These are phyloP conservation scores for Apiospora hydei DNA, from an alignment of 2,329 filamentous ascomycete genomes.

Conservation along the genomic window DNA sequence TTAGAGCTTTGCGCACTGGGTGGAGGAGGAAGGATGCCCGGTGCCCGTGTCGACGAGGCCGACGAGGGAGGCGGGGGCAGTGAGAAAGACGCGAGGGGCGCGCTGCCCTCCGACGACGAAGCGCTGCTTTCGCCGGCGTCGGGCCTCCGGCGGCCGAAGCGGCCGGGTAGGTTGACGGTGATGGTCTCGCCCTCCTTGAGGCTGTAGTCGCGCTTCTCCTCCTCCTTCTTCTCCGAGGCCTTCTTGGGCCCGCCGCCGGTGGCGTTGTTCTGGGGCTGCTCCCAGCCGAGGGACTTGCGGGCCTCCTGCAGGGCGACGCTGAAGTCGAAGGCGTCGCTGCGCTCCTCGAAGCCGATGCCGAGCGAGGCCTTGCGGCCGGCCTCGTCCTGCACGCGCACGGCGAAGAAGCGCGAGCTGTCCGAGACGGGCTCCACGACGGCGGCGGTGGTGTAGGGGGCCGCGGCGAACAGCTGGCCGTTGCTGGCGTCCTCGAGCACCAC, in stretches of 20 bases:
- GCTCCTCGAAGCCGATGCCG: constrained; percentile 87
- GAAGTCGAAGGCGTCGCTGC: constrained; percentile 87
- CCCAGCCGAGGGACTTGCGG: constrained; percentile 71
- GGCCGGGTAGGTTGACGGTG: constrained; percentile 75
- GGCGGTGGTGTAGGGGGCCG: constrained; percentile 75
- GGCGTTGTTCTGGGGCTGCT: constrained; percentile 45
- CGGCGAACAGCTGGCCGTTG: constrained; percentile 80
- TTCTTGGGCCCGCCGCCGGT: constrained; percentile 44
- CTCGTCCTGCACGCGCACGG: constrained; percentile 78
- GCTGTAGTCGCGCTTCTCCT: constrained; percentile 78
- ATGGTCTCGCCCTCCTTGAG: constrained; percentile 92
- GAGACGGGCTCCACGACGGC: constrained; percentile 77
- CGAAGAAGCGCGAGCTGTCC: constrained; percentile 86
- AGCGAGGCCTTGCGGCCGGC: constrained; percentile 78
- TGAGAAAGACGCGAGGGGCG: constrained; percentile 66
- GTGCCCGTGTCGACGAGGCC: constrained; percentile 42
- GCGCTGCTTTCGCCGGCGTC: constrained; percentile 38
- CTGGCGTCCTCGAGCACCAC: constrained; percentile 80
- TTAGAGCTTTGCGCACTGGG: constrained; percentile 69
- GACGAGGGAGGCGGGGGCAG: constrained; percentile 73
- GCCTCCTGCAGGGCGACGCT: constrained; percentile 81
- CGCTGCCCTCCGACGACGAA: constrained; percentile 30
- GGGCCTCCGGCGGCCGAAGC: constrained; percentile 57
- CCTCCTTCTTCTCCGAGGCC: constrained; percentile 47
- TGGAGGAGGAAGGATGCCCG: constrained; percentile 67